Evolutionary conservation across 2,329 filamentous ascomycete species (phyloP).

Genomic region (Hysterium pulicare): DNA sequence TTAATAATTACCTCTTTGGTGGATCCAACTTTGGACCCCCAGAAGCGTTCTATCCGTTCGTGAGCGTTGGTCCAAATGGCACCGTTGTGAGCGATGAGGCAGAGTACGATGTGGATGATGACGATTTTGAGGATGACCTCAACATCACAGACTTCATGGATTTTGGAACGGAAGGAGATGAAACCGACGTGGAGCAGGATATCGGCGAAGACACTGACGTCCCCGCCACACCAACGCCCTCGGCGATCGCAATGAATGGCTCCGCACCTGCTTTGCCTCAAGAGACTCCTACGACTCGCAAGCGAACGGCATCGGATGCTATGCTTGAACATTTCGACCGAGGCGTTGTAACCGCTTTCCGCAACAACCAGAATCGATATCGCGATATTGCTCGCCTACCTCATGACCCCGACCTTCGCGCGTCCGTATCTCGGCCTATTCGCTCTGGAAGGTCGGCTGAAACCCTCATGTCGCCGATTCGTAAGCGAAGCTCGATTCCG

Average conservation of each 20-base stretch:
- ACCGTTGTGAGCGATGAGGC: constrained; percentile 55
- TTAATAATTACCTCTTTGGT: constrained; percentile 46
- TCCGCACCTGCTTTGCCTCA: constrained; percentile 28
- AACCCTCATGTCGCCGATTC: constrained; percentile 37
- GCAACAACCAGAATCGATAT: constrained; percentile 38
- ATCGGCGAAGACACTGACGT: constrained; percentile 33
- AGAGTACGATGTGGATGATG: constrained; percentile 58
- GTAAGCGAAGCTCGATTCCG: constrained; percentile 29
- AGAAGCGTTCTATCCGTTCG: constrained; percentile 72
- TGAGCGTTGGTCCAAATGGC: constrained; percentile 54
- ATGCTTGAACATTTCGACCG: constrained; percentile 49
- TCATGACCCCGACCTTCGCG: constrained; percentile 33
- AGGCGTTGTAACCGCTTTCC: constrained; percentile 43
- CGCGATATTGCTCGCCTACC: constrained; percentile 37
- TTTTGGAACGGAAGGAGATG: constrained; percentile 33
- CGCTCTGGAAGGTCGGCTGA: constrained; percentile 39
- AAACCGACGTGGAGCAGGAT: constrained; percentile 33
- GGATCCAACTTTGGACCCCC: constrained; percentile 68
- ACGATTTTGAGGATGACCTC: constrained; percentile 51
- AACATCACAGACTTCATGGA: constrained; percentile 39
- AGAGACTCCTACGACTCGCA: constrained; percentile 23
- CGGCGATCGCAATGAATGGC: constrained; percentile 24
- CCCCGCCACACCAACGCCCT: constrained; percentile 33
- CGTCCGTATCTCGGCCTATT: constrained; percentile 34
- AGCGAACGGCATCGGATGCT: constrained; percentile 29